Base-by-base conservation (phyloP, 257 asterid genomes). In the Fraxinus americana region DNA sequence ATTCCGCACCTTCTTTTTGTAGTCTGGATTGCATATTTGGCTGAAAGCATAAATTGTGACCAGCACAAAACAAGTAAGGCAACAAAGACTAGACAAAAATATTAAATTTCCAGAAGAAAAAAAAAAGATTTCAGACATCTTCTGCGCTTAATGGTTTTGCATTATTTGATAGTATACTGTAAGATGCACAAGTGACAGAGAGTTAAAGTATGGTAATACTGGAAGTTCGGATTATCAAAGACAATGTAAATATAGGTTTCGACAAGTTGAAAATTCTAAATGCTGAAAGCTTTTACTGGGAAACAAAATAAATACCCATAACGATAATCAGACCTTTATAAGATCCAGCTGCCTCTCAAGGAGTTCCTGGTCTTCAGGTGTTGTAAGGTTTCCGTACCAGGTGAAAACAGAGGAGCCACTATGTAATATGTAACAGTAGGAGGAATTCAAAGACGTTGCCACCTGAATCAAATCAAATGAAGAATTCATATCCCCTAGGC, bases 281-380 rank as follows among this genome's bases (percentile, higher is more conserved):
- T 36, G 70, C 67, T 38, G 68, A 79, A 79, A 76, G 74, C 78
- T 65, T 36, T 77, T 52, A 39, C 70, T 30, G 77, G 61, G 16
- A 75, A 75, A 43, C 69, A 63, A 63, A 63, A 81, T 32, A 65
- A 71, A 73, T 78, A 77, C 61, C 65, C 57, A 73, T 36, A 72
- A 54, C 63, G 23, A 78, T 67, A 48, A 75, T 78, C 83, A 21
- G 81, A 92, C 99, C 98, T 90, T 92, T 83, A 96, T 91, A 72
- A 94, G 81, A 88, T 96, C 99, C 74, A 96, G 92, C 88, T 87
- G 96, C 88, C 99, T 91, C 89, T 96, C 99, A n/a, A 86, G 97
- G 71, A 92, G 90, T 81, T 96, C 99, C 74, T 90, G 99, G 83
- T 89, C 94, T 54, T 92, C 99, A 9, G 96, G 81, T 52, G 97